Evolutionary conservation across 352 stramenopile genomes (phyloP).

Genomic region (Globisporangium ultimum): DNA sequence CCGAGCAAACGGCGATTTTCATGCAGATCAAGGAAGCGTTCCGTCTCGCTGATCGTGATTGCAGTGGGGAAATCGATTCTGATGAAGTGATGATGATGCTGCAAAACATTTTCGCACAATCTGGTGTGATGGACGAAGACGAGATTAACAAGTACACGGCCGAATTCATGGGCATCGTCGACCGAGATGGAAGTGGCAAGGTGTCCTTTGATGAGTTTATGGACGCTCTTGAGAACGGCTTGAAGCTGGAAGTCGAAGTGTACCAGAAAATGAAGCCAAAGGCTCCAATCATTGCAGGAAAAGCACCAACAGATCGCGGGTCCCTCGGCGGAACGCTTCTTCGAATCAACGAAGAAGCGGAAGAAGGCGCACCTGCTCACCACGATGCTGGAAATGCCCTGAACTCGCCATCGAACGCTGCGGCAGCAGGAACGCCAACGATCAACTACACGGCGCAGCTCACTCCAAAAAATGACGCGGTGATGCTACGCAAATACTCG

Average conservation of each 20-base stretch:
- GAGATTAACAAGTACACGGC: conserved; percentile 70
- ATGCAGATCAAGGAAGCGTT: conserved; percentile 89
- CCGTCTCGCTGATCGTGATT: conserved; percentile 71
- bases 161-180: conserved; percentile 74
- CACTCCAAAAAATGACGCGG: conserved; percentile 8
- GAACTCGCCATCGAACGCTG: not conserved
- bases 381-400: not conserved
- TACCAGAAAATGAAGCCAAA: conserved; percentile 41
- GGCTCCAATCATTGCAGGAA: conserved; percentile 8
- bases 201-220: conserved; percentile 85
- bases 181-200: conserved; percentile 59
- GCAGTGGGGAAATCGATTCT: conserved; percentile 76
- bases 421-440: conserved; percentile 1
- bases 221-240: conserved; percentile 63
- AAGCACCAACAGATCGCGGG: not conserved
- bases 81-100: conserved; percentile 78
- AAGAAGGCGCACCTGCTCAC: not conserved
- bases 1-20: conserved; percentile 78
- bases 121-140: conserved; percentile 63
- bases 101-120: conserved; percentile 74
- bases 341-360: conserved; percentile 1
- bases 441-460: conserved; percentile 9
- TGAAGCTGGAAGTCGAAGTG: conserved; percentile 78
- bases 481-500: conserved; percentile 14
- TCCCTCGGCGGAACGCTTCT: conserved; percentile 1